A percentile compares a stretch with the other conserved stretches of the same genome.
Evolutionary conservation across 1,139 yeast species (phyloP).

Genomic region (Suhomyces terraborum): DNA sequence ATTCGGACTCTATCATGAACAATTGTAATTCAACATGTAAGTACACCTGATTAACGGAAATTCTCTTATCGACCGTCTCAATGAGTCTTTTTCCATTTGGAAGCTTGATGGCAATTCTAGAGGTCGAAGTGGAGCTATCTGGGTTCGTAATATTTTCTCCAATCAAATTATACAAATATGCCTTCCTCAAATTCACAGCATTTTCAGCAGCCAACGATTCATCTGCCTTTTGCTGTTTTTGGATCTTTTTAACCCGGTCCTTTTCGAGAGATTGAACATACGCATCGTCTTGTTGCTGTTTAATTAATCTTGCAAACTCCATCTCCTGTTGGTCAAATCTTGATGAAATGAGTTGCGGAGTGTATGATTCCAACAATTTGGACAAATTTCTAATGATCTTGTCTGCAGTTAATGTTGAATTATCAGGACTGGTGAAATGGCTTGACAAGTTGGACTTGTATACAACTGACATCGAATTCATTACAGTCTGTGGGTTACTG

Average conservation of each 20-base stretch:
- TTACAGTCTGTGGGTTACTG: conserved; percentile 47
- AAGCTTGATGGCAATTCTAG: conserved; percentile 39
- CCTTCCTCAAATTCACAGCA: conserved; percentile 3
- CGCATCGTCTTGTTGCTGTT: conserved; percentile 61
- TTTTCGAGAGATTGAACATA: conserved; percentile 50
- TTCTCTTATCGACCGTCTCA: conserved; percentile 50
- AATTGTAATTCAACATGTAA: conserved; percentile 57
- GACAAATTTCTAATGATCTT: conserved; percentile 38
- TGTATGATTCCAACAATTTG: conserved; percentile 42
- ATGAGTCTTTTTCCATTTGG: conserved; percentile 65
- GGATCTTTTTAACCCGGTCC: conserved; percentile 42
- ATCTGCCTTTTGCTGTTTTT: conserved; percentile 26
- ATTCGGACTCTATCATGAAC: conserved; percentile 14
- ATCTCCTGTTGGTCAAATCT: conserved; percentile 55
- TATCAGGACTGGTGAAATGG: conserved; percentile 24
- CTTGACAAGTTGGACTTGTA: conserved; percentile 41
- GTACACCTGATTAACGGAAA: conserved; percentile 63
- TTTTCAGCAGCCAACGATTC: conserved; percentile 8
- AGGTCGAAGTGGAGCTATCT: neutral
- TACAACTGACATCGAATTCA: conserved; percentile 54
- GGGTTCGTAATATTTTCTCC: conserved; percentile 6
- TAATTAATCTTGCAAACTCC: conserved; percentile 50
- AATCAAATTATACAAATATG: conserved; percentile 4
- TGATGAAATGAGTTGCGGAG: conserved; percentile 54
- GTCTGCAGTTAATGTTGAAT: conserved; percentile 24